A percentile compares a stretch with the other conserved stretches of the same genome.
Evolutionary conservation across 768 basidiomycete genomes (phyloP).

Genomic region (Tricholoma sp.): DNA sequence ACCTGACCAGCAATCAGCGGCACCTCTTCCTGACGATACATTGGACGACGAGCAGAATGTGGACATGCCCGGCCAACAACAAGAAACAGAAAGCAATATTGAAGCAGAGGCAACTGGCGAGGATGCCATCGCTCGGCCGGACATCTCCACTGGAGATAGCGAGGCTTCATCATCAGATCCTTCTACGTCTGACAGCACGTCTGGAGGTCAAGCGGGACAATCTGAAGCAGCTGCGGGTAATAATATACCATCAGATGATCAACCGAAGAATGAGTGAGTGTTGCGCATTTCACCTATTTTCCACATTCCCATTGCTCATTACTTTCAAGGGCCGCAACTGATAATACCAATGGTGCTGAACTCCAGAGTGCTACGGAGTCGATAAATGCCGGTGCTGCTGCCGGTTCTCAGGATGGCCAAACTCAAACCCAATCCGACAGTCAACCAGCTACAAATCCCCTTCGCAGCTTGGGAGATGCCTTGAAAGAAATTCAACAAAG

Average conservation of each 20-base stretch:
- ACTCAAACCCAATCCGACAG: conserved; percentile 34
- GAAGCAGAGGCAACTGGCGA: conserved; percentile 27
- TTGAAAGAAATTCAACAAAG: conserved; percentile 76
- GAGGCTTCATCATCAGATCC: conserved; percentile 26
- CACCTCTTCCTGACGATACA: conserved; percentile 16
- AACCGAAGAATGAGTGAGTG: conserved; percentile 13
- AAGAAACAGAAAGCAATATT: conserved; percentile 22
- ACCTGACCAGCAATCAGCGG: conserved; percentile 18
- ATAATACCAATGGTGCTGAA: conserved; percentile 5
- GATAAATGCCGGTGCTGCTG: conserved; percentile 25
- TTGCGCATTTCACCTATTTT: neutral
- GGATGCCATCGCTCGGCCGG: conserved; percentile 35
- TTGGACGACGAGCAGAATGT: conserved; percentile 22
- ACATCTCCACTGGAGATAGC: conserved; percentile 39
- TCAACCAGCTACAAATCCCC: conserved; percentile 42
- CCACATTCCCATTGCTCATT: neutral
- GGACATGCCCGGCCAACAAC: conserved; percentile 11
- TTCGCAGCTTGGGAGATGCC: conserved; percentile 81
- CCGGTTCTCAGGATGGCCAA: conserved; percentile 42
- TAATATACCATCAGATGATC: conserved; percentile 22
- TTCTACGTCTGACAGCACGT: conserved; percentile 19
- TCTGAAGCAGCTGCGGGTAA: conserved; percentile 24
- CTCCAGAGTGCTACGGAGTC: conserved; percentile 9
- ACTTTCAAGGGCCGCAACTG: conserved; percentile 1
- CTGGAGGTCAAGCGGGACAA: conserved; percentile 26